These are phyloP conservation scores for Amylocystis lapponica DNA, from an alignment of 768 basidiomycete species.

Conservation along the genomic window DNA sequence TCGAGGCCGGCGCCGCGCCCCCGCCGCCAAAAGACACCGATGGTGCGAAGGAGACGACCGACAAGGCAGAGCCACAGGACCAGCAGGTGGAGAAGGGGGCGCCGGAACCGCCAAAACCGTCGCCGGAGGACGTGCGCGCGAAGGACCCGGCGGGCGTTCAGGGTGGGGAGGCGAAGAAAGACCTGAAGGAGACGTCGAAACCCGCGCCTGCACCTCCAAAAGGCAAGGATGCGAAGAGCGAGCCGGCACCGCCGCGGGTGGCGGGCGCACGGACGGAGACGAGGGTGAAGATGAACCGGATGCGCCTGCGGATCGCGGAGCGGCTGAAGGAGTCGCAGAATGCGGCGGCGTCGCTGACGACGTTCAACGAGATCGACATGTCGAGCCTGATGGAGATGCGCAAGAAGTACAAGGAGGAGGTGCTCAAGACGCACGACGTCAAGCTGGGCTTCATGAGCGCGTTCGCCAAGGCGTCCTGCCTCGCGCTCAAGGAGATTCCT, in stretches of 20 bases:
- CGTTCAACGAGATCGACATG: conserved; percentile 99
- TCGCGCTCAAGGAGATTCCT: conserved; percentile 89
- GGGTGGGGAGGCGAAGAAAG: conserved; percentile 30
- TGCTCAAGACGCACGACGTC: conserved; percentile 88
- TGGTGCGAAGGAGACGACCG: conserved; percentile 28
- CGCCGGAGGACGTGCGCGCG: conserved; percentile 23
- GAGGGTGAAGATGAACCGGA: conserved; percentile 97
- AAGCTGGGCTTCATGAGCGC: conserved; percentile 99
- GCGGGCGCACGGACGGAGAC: conserved; percentile 76
- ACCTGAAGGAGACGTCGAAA: conserved; percentile 29
- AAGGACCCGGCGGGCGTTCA: conserved; percentile 24
- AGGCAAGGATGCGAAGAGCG: conserved; percentile 18
- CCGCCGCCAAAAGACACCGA: conserved; percentile 18
- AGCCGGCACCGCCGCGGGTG: conserved; percentile 28
- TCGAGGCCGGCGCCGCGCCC: conserved; percentile 61
- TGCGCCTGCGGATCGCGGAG: conserved; percentile 95
- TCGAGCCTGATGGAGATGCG: conserved; percentile 91
- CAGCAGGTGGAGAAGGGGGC: conserved; percentile 43
- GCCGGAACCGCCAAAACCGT: conserved; percentile 40
- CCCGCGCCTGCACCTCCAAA: conserved; percentile 19
- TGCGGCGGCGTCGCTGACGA: conserved; percentile 91
- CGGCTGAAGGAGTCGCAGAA: conserved; percentile 98
- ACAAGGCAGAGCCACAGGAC: conserved; percentile 39
- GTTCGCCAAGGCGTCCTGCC: conserved; percentile 79
- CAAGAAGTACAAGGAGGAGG: conserved; percentile 85